A percentile compares a stretch with the other conserved stretches of the same genome.
Conservation (phyloP, 768 basidiomycete species). For the Mycena crocata region DNA sequence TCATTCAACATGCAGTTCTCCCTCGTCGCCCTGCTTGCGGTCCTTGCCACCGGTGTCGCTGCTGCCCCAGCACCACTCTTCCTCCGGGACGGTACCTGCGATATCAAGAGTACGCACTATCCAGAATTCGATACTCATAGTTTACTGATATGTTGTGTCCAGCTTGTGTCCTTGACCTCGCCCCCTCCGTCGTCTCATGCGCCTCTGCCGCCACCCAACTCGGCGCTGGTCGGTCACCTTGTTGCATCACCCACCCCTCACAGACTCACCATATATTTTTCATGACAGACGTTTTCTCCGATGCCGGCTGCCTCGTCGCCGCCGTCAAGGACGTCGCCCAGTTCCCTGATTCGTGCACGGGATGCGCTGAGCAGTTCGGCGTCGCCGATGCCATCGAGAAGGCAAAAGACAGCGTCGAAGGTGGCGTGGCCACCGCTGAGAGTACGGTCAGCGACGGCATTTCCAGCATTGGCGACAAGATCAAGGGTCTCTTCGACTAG, state of each 20-base stretch:
- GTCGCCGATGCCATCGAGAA: background rate
- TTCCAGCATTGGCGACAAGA: constrained; percentile 1
- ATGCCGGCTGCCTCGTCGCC: constrained; percentile 30
- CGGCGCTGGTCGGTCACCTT: constrained; percentile 18
- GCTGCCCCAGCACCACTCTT: constrained; percentile 17
- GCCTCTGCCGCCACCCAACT: constrained; percentile 24
- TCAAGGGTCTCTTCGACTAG: constrained; percentile 5
- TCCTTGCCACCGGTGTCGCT: constrained; percentile 15
- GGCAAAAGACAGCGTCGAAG: background rate
- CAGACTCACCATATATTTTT: background rate
- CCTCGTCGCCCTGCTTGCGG: constrained; percentile 23
- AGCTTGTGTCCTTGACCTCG: constrained; percentile 30
- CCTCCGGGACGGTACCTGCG: constrained; percentile 13
- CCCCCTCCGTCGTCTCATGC: constrained; percentile 23
- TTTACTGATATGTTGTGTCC: background rate
- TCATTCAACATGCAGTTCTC: constrained; percentile 31
- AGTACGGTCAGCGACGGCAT: background rate
- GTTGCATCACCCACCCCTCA: background rate
- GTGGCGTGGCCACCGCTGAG: background rate
- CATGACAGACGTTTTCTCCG: constrained; percentile 23
- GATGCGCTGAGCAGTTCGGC: constrained; percentile 26
- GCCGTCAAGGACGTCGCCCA: constrained; percentile 22
- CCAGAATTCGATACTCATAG: background rate
- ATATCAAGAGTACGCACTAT: constrained; percentile 19
- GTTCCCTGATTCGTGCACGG: constrained; percentile 26